Conservation (phyloP, 257 asterid species). For the Eustoma russellianum region DNA sequence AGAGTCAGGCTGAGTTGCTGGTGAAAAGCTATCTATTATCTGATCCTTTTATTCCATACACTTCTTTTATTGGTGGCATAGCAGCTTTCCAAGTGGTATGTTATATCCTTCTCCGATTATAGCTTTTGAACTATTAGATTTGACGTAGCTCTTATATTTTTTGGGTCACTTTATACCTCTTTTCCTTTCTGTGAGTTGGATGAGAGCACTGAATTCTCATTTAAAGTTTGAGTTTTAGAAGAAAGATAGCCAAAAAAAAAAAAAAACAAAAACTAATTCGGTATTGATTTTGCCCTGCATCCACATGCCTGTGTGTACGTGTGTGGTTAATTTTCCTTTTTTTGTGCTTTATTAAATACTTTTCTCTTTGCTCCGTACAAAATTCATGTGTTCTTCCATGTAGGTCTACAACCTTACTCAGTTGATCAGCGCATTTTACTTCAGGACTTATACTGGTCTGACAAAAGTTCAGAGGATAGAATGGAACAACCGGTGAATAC, state of each 20-base stretch:
- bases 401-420: slow-evolving; percentile 79
- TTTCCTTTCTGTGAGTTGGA: background rate
- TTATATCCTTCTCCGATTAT: background rate
- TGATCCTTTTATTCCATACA: slow-evolving; percentile 79
- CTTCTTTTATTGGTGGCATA: slow-evolving; percentile 65
- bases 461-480: slow-evolving; percentile 72
- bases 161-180: slow-evolving; percentile 5
- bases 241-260: no score
- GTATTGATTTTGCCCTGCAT: background rate
- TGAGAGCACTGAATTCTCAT: no score
- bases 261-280: no score
- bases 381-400: background rate
- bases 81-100: slow-evolving; percentile 80
- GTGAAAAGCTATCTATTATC: slow-evolving; percentile 68
- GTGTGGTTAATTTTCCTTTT: no score
- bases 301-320: no score
- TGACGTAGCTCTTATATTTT: background rate
- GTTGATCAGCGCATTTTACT: slow-evolving; percentile 74
- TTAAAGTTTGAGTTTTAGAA: no score
- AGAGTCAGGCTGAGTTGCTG: slow-evolving; percentile 59
- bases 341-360: background rate
- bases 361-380: slow-evolving; percentile 5
- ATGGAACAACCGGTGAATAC: slow-evolving; percentile 88
- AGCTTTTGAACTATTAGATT: slow-evolving; percentile 1
- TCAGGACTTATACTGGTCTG: slow-evolving; percentile 59